phyloP scores from a whole-genome alignment of 1,284 basidiomycete genomes.

The Trametes polyzona region DNA sequence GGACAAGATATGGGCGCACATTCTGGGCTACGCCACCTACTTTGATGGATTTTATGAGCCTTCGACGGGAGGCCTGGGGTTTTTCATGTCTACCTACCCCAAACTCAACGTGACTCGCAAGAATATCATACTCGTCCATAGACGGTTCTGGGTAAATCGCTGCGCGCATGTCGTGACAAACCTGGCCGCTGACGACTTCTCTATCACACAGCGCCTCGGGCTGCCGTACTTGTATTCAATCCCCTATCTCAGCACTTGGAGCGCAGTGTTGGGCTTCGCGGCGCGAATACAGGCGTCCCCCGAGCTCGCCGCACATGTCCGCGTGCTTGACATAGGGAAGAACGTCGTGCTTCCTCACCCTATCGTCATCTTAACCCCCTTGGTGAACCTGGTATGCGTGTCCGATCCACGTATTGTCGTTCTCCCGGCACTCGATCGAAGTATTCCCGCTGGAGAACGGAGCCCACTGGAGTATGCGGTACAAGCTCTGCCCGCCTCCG shows the following conservation, averaged over 20 bases:
- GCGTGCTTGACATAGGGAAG: background rate
- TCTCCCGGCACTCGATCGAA: background rate
- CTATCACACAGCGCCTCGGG: background rate
- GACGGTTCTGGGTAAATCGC: background rate
- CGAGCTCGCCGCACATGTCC: background rate
- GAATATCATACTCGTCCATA: slow-evolving; percentile 1
- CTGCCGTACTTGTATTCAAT: background rate
- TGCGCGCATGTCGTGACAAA: background rate
- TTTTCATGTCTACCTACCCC: too few relatives aligned
- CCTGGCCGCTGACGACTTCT: background rate
- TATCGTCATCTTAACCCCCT: background rate
- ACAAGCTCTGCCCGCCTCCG: background rate
- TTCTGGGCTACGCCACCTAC: slow-evolving; percentile 4
- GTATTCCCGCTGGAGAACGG: background rate
- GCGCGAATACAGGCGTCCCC: background rate
- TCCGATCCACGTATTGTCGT: background rate
- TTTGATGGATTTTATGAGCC: background rate
- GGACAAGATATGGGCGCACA: slow-evolving; percentile 7
- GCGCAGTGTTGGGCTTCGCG: background rate
- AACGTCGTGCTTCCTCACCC: background rate
- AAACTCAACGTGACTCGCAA: background rate
- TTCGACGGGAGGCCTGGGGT: too few relatives aligned
- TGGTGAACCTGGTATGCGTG: slow-evolving; percentile 4
- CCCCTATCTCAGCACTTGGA: background rate
- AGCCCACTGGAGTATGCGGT: background rate